Conservation (phyloP, 306 rosid genomes). For the Glycine soja region DNA sequence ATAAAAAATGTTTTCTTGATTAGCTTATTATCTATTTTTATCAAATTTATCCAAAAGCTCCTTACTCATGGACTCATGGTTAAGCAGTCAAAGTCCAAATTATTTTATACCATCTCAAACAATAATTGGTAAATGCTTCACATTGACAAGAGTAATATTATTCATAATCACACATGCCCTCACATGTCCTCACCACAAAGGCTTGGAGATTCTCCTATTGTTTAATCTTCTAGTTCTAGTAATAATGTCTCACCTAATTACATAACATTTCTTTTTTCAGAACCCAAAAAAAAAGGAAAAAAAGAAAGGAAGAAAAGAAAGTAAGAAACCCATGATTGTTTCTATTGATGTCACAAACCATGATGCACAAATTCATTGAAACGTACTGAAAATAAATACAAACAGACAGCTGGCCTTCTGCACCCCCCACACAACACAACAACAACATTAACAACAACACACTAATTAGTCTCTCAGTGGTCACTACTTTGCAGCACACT, state of each 20-base stretch:
- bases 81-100: not conserved
- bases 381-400: slow-evolving; percentile 40
- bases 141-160: slow-evolving; percentile 10
- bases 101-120: not conserved
- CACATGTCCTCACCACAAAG: slow-evolving; percentile 34
- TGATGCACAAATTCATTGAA: too few relatives aligned
- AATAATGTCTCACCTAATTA: not conserved
- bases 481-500: not conserved
- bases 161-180: slow-evolving; percentile 39
- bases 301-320: too few relatives aligned
- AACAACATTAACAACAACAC: too few relatives aligned
- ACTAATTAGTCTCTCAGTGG: too few relatives aligned
- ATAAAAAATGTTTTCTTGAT: too few relatives aligned
- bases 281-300: too few relatives aligned
- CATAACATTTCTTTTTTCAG: slow-evolving; percentile 15
- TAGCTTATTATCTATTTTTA: not conserved
- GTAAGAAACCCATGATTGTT: not conserved
- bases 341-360: slow-evolving; percentile 3
- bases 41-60: not conserved
- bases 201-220: not conserved
- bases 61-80: not conserved
- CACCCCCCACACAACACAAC: not conserved
- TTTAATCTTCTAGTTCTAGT: not conserved
- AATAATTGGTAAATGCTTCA: slow-evolving; percentile 18
- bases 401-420: slow-evolving; percentile 46